Percentiles rank a stretch among this genome's conserved stretches.
Evolutionary conservation across 768 basidiomycete genomes (phyloP).

Genomic region (Leccinum subgranulosum): DNA sequence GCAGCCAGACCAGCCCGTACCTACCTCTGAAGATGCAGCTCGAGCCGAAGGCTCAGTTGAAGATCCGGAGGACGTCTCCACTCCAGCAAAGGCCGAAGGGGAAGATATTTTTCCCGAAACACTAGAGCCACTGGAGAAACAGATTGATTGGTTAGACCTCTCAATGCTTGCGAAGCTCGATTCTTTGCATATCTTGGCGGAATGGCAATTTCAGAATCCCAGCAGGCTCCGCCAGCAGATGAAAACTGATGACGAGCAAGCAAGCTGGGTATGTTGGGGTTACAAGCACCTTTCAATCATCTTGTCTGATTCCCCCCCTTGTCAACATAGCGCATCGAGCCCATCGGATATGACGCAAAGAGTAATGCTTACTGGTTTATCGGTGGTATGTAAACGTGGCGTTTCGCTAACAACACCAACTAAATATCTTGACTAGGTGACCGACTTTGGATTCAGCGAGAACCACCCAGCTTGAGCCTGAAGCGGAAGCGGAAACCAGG

Average conservation of each 20-base stretch:
- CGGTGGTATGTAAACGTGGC: conserved; percentile 47
- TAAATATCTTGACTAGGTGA: conserved; percentile 47
- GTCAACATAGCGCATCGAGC: conserved; percentile 67
- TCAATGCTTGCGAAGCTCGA: conserved; percentile 72
- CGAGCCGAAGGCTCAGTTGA: not conserved
- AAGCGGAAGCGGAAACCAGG: conserved; percentile 43
- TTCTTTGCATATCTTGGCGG: conserved; percentile 65
- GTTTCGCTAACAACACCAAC: not conserved
- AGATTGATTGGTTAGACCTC: conserved; percentile 68
- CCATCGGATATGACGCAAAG: conserved; percentile 79
- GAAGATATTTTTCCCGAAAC: conserved; percentile 15
- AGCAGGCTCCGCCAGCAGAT: conserved; percentile 65
- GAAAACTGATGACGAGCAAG: conserved; percentile 76
- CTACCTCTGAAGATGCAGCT: conserved; percentile 4
- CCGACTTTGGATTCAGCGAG: conserved; percentile 85
- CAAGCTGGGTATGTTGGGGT: conserved; percentile 62
- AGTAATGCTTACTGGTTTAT: conserved; percentile 84
- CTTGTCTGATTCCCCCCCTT: not conserved
- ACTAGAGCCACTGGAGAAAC: conserved; percentile 34
- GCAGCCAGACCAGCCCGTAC: conserved; percentile 4
- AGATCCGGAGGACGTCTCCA: not conserved
- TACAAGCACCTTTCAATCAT: not conserved
- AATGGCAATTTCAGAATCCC: conserved; percentile 88
- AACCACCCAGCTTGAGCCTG: conserved; percentile 45
- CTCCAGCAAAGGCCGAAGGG: conserved; percentile 21